Conservation (phyloP, 2,329 filamentous ascomycete species). For the Colletotrichum sp. region DNA sequence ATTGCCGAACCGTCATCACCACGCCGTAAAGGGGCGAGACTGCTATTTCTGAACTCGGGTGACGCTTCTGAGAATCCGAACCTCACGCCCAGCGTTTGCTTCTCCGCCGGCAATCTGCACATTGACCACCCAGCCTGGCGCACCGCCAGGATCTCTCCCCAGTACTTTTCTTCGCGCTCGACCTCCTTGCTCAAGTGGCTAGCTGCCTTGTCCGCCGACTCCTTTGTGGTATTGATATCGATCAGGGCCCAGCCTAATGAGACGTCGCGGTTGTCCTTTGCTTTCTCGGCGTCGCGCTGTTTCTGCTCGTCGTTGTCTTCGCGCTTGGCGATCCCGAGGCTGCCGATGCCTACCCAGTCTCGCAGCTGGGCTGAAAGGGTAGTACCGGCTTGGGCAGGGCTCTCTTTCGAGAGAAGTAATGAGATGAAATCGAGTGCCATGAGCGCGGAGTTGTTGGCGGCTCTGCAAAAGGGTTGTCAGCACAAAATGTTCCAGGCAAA, state of each 20-base stretch:
- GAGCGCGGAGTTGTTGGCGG: slow-evolving; percentile 64
- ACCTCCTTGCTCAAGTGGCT: slow-evolving; percentile 78
- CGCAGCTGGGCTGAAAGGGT: slow-evolving; percentile 76
- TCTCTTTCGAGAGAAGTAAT: slow-evolving; percentile 80
- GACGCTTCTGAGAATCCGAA: slow-evolving; percentile 85
- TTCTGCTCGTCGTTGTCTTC: slow-evolving; percentile 55
- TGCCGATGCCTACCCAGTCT: slow-evolving; percentile 74
- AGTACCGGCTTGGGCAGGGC: slow-evolving; percentile 69
- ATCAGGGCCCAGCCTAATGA: slow-evolving; percentile 78
- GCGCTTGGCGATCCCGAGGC: slow-evolving; percentile 71
- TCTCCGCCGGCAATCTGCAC: slow-evolving; percentile 75
- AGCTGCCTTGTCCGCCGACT: slow-evolving; percentile 75
- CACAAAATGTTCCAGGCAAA: not conserved
- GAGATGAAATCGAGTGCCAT: slow-evolving; percentile 84
- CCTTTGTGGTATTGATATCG: slow-evolving; percentile 75
- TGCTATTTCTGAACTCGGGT: slow-evolving; percentile 67
- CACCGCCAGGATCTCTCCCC: slow-evolving; percentile 83
- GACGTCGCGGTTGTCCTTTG: slow-evolving; percentile 61
- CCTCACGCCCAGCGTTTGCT: slow-evolving; percentile 79
- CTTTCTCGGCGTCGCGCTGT: slow-evolving; percentile 18
- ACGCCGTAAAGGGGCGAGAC: slow-evolving; percentile 81
- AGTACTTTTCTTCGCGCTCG: slow-evolving; percentile 82
- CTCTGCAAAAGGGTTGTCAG: slow-evolving; percentile 36
- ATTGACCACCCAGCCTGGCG: slow-evolving; percentile 87
- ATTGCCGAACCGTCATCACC: slow-evolving; percentile 76